Evolutionary conservation across 2,329 filamentous ascomycete genomes (phyloP).

Genomic region (Colletotrichum sp.): DNA sequence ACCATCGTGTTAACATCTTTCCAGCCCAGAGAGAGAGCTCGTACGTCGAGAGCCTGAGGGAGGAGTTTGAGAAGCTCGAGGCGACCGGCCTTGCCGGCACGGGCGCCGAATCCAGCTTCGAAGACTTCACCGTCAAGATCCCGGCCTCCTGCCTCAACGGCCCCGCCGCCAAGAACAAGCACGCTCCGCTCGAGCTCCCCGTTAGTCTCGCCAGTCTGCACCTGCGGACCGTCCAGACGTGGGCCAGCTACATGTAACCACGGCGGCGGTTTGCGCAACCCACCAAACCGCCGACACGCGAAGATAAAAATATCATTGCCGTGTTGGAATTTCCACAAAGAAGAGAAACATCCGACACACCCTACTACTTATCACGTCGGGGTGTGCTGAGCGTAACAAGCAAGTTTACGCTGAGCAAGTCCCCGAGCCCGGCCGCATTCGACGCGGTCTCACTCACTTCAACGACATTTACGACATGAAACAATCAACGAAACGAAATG

Average conservation of each 20-base stretch:
- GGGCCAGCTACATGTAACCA: conserved; percentile 15
- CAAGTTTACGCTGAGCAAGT: neutral
- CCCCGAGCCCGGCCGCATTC: neutral
- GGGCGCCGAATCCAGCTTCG: conserved; percentile 6
- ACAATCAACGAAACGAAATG: neutral
- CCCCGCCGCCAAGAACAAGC: neutral
- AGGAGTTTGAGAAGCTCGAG: neutral
- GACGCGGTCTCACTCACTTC: neutral
- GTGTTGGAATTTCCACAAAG: conserved; percentile 6
- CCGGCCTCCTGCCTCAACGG: conserved; percentile 7
- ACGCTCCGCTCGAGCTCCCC: conserved; percentile 11
- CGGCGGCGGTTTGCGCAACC: conserved; percentile 8
- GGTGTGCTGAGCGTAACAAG: conserved; percentile 2
- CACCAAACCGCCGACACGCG: conserved; percentile 19
- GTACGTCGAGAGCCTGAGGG: neutral
- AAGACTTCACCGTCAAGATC: conserved; percentile 4
- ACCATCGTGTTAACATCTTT: neutral
- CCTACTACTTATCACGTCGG: neutral
- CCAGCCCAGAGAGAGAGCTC: conserved; percentile 15
- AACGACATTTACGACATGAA: neutral
- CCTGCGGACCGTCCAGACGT: conserved; percentile 14
- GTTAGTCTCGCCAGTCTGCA: conserved; percentile 17
- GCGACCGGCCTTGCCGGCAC: conserved; percentile 12
- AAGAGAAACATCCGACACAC: conserved; percentile 12
- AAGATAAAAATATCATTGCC: neutral